Conservation (phyloP, 1,284 basidiomycete genomes). For the Ganoderma lingzhi region DNA sequence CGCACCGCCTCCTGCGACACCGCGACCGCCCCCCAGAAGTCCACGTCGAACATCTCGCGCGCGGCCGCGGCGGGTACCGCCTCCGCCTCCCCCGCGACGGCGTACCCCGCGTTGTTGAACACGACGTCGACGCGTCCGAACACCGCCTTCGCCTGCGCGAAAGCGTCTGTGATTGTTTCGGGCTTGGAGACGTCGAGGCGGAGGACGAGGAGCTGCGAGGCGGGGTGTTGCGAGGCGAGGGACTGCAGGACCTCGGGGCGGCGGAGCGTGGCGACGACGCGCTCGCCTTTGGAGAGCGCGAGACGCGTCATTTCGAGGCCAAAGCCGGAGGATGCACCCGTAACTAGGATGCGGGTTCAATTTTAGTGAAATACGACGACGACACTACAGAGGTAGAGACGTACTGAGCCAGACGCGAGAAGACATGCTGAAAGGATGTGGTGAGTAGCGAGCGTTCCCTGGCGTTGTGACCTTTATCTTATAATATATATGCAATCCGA, state of each 20-base stretch:
- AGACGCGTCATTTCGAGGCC: slow-evolving; percentile 37
- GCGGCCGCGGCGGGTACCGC: slow-evolving; percentile 41
- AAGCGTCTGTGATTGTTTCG: slow-evolving; percentile 42
- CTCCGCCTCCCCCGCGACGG: slow-evolving; percentile 38
- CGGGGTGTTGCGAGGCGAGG: slow-evolving; percentile 32
- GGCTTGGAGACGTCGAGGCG: slow-evolving; percentile 48
- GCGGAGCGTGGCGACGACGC: slow-evolving; percentile 43
- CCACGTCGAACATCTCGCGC: slow-evolving; percentile 45
- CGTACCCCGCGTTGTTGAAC: slow-evolving; percentile 51
- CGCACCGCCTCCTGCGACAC: slow-evolving; percentile 45
- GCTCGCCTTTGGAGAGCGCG: slow-evolving; percentile 40
- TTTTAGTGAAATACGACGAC: background rate
- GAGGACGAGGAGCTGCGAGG: slow-evolving; percentile 45
- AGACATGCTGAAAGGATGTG: slow-evolving; percentile 1
- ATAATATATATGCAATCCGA: background rate
- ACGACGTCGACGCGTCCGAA: slow-evolving; percentile 54
- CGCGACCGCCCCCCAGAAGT: slow-evolving; percentile 49
- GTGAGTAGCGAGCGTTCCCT: background rate
- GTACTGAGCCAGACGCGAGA: slow-evolving; percentile 30
- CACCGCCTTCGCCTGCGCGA: slow-evolving; percentile 40
- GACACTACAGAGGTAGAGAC: background rate
- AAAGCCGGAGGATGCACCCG: slow-evolving; percentile 44
- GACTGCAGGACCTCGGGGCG: slow-evolving; percentile 36
- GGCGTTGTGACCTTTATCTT: background rate
- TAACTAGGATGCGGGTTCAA: slow-evolving; percentile 32